Evolutionary conservation across 2,329 filamentous ascomycete species (phyloP).

Genomic region (Penicillium decumbens): DNA sequence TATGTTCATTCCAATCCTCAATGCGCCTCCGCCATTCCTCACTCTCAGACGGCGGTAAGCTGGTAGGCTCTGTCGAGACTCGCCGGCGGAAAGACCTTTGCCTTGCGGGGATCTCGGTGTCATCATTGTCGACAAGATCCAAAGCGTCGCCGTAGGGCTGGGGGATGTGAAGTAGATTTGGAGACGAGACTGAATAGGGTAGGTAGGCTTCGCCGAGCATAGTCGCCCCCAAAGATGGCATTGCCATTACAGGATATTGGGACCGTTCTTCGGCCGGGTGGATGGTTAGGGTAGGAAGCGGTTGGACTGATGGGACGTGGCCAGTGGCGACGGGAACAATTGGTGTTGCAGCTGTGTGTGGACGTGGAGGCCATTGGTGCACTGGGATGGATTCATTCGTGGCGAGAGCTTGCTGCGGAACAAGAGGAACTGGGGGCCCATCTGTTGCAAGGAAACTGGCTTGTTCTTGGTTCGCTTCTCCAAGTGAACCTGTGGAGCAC

Average conservation of each 20-base stretch:
- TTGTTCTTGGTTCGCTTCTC: constrained; percentile 13
- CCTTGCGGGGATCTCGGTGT: constrained; percentile 18
- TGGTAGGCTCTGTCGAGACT: constrained; percentile 33
- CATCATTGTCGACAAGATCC: constrained; percentile 18
- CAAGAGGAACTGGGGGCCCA: neutral
- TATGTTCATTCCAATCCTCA: constrained; percentile 39
- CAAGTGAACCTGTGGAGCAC: constrained; percentile 10
- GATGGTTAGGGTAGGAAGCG: constrained; percentile 15
- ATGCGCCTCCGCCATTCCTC: constrained; percentile 39
- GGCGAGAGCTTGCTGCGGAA: neutral
- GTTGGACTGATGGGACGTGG: constrained; percentile 6
- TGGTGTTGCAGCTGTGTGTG: constrained; percentile 3
- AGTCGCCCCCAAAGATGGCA: constrained; percentile 14
- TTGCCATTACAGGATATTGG: constrained; percentile 6
- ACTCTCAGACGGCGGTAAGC: constrained; percentile 26
- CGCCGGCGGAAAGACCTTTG: constrained; percentile 26
- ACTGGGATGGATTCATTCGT: neutral
- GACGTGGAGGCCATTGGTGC: constrained; percentile 1
- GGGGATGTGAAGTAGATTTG: constrained; percentile 28
- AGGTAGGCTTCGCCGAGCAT: constrained; percentile 23
- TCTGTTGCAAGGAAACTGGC: neutral
- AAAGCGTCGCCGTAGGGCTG: constrained; percentile 19
- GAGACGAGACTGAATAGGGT: constrained; percentile 33
- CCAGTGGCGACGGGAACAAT: constrained; percentile 4
- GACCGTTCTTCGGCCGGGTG: constrained; percentile 9